Evolutionary conservation across 306 rosid genomes (phyloP).

Genomic region (Clitoria ternatea): DNA sequence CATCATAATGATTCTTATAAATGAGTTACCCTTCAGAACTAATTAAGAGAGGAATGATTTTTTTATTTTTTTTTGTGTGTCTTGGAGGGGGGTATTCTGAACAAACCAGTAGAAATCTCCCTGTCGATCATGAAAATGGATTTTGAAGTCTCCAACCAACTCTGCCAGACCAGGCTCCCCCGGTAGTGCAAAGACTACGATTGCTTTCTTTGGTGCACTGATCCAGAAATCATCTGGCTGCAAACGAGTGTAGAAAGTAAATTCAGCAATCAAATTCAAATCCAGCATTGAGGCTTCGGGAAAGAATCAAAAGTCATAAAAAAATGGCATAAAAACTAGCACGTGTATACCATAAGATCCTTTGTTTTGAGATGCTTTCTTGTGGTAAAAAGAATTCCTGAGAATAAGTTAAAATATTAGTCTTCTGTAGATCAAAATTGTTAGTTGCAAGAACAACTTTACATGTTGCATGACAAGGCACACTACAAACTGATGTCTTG

Average conservation of each 20-base stretch:
- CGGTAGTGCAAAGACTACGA: conserved; percentile 84
- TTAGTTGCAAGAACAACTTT: conserved; percentile 11
- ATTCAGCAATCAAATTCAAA: conserved; percentile 21
- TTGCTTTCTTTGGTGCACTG: conserved; percentile 79
- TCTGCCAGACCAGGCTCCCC: conserved; percentile 94
- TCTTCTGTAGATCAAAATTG: conserved; percentile 15
- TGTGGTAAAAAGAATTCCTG: conserved; percentile 82
- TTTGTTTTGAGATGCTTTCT: conserved; percentile 75
- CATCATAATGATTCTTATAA: not conserved
- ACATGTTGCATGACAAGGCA: conserved; percentile 4
- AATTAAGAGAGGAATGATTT: conserved; percentile 15
- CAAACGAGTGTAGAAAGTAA: conserved; percentile 25
- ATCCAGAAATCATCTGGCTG: conserved; percentile 98
- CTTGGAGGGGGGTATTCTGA: not conserved
- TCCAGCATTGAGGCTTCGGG: not conserved
- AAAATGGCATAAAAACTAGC: conserved; percentile 15
- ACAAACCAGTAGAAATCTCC: conserved; percentile 97
- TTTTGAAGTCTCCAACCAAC: conserved; percentile 85
- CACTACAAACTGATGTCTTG: conserved; percentile 1
- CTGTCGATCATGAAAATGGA: conserved; percentile 81
- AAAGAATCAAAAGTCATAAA: not conserved
- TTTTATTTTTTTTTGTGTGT: no score
- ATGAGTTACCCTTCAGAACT: not conserved
- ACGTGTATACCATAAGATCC: conserved; percentile 64
- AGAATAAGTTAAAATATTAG: conserved; percentile 25